Evolutionary conservation across 2,329 filamentous ascomycete genomes (phyloP).

Genomic region (Colletotrichum viniferum): DNA sequence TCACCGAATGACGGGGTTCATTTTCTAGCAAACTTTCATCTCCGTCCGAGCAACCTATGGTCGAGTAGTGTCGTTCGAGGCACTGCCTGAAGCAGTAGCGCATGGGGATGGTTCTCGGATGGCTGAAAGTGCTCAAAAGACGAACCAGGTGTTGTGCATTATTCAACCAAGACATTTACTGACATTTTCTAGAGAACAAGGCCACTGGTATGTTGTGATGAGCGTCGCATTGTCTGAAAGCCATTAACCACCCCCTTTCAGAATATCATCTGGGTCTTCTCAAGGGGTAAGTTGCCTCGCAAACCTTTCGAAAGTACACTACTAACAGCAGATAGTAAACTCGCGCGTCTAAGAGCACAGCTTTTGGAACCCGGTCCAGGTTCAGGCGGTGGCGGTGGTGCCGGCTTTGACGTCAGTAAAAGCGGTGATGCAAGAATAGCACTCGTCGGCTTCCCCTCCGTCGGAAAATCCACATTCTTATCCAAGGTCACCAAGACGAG

Average conservation of each 20-base stretch:
- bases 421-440: conserved; percentile 96
- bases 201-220: conserved; percentile 77
- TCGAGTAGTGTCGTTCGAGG: not conserved
- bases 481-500: conserved; percentile 98
- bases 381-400: conserved; percentile 75
- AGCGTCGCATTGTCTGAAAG: not conserved
- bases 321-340: conserved; percentile 68
- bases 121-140: not conserved
- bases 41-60: not conserved
- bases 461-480: conserved; percentile 98
- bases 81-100: not conserved
- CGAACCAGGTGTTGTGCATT: not conserved
- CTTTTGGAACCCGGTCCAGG: conserved; percentile 88
- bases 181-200: conserved; percentile 81
- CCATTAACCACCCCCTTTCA: conserved; percentile 38
- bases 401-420: conserved; percentile 94
- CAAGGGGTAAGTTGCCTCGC: conserved; percentile 74
- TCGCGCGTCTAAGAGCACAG: conserved; percentile 91
- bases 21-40: not conserved
- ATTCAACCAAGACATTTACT: conserved; percentile 23
- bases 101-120: not conserved
- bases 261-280: conserved; percentile 98
- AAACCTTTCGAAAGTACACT: too few relatives aligned
- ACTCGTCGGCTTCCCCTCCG: conserved; percentile 97
- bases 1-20: not conserved